These are phyloP conservation scores for Zhuliangozyma parablackwelliae DNA, from an alignment of 1,139 yeast species.

Conservation along the genomic window DNA sequence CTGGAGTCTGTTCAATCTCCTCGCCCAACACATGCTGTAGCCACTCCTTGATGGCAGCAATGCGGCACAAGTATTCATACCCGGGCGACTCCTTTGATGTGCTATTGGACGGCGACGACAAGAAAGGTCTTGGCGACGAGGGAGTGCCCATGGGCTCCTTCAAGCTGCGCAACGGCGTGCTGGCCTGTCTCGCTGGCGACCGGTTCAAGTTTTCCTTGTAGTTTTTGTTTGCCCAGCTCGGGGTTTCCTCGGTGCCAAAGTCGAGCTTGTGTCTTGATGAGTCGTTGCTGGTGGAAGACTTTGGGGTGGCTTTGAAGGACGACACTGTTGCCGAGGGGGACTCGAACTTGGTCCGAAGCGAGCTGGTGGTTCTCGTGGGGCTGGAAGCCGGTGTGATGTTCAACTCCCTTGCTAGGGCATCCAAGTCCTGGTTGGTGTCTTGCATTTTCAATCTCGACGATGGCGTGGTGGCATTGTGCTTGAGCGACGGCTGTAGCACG, in stretches of 20 bases:
- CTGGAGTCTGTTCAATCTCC: constrained; percentile 51
- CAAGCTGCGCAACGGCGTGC: constrained; percentile 12
- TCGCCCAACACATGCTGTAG: constrained; percentile 39
- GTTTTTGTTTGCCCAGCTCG: constrained; percentile 21
- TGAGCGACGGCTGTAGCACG: constrained; percentile 32
- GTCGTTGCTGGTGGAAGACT: constrained; percentile 16
- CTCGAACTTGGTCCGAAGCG: constrained; percentile 35
- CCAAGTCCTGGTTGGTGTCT: constrained; percentile 28
- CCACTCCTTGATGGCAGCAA: constrained; percentile 74
- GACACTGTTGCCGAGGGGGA: constrained; percentile 45
- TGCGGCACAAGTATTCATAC: constrained; percentile 84
- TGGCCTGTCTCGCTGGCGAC: constrained; percentile 11
- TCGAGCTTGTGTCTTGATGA: constrained; percentile 14
- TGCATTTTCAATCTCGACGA: constrained; percentile 8
- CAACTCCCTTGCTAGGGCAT: constrained; percentile 36
- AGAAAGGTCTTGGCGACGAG: constrained; percentile 16
- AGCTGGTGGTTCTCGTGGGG: constrained; percentile 3
- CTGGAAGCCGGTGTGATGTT: constrained; percentile 19
- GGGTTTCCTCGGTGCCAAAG: constrained; percentile 14
- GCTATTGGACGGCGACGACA: constrained; percentile 27
- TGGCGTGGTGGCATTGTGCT: constrained; percentile 17
- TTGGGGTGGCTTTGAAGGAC: constrained; percentile 34
- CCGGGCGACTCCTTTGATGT: constrained; percentile 33
- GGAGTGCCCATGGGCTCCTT: constrained; percentile 12
- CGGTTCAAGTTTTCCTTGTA: constrained; percentile 14